These are phyloP conservation scores for Vigna radiata DNA, from an alignment of 306 rosid genomes.

Conservation along the genomic window DNA sequence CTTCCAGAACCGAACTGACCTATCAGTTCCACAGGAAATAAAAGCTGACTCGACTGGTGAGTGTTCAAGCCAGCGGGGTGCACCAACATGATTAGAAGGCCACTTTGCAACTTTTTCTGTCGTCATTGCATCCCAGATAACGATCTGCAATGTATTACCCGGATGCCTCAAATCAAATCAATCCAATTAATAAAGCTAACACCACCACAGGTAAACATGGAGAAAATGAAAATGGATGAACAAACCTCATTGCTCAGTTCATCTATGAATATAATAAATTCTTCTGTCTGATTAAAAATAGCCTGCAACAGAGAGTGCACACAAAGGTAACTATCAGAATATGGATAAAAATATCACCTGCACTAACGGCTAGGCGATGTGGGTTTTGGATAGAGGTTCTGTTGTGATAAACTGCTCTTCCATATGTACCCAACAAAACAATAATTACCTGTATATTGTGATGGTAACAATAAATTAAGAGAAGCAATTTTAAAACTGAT, in stretches of 20 bases:
- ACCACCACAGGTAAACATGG: conserved; percentile 1
- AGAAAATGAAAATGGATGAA: conserved; percentile 20
- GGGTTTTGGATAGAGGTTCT: conserved; percentile 1
- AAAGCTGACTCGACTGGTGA: conserved; percentile 77
- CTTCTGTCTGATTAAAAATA: conserved; percentile 78
- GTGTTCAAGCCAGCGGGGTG: conserved; percentile 95
- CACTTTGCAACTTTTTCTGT: conserved; percentile 81
- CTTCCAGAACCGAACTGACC: conserved; percentile 91
- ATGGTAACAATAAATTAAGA: background rate
- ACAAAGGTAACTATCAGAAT: conserved; percentile 20
- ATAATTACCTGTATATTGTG: conserved; percentile 20
- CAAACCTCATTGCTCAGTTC: conserved; percentile 90
- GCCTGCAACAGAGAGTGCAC: conserved; percentile 62
- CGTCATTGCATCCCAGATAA: conserved; percentile 86
- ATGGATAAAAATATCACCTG: conserved; percentile 11
- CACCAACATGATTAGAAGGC: conserved; percentile 90
- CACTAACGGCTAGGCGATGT: background rate
- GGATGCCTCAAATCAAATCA: conserved; percentile 43
- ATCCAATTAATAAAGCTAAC: conserved; percentile 24
- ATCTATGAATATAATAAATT: conserved; percentile 82
- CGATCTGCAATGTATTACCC: conserved; percentile 63
- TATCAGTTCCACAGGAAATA: conserved; percentile 83
- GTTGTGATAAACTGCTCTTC: background rate
- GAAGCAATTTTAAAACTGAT: conserved; percentile 14
- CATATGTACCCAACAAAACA: conserved; percentile 1